Evolutionary conservation across 257 asterid species (phyloP).

Genomic region (Cordia subcordata): DNA sequence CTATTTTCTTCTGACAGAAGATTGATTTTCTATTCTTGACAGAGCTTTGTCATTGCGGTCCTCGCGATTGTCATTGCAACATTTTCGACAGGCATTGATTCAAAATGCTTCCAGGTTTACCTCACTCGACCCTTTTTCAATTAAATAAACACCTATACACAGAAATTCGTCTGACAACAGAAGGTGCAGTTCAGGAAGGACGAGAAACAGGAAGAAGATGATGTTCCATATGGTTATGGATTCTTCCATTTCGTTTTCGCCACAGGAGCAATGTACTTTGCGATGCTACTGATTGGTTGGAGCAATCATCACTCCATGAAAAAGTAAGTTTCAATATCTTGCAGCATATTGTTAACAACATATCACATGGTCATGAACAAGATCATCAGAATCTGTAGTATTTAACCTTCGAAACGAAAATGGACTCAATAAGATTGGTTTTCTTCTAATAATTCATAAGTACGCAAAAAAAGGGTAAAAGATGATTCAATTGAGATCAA

Average conservation of each 20-base stretch:
- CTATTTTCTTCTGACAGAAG: not conserved
- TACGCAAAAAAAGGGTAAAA: too few species aligned
- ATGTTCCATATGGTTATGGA: slow-evolving; percentile 49
- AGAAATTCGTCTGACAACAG: slow-evolving; percentile 6
- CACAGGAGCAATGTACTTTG: slow-evolving; percentile 55
- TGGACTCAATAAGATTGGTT: too few species aligned
- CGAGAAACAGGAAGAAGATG: slow-evolving; percentile 31
- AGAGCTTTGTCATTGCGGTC: slow-evolving; percentile 52
- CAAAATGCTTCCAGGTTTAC: slow-evolving; percentile 50
- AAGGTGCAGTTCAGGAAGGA: slow-evolving; percentile 39
- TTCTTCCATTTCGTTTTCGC: slow-evolving; percentile 53
- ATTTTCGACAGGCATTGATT: slow-evolving; percentile 51
- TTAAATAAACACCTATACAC: not conserved
- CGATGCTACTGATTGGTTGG: slow-evolving; percentile 55
- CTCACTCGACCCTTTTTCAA: slow-evolving; percentile 1
- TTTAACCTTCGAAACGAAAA: too few species aligned
- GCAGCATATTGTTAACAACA: too few species aligned
- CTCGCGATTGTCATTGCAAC: slow-evolving; percentile 46
- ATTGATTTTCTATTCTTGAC: slow-evolving; percentile 16
- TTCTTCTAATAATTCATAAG: too few species aligned
- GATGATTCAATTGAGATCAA: too few species aligned
- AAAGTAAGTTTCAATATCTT: slow-evolving; percentile 24
- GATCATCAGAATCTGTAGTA: too few species aligned
- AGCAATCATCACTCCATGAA: slow-evolving; percentile 48
- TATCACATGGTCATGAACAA: too few species aligned